Evolutionary conservation across 2,329 filamentous ascomycete genomes (phyloP).

Genomic region (Colletotrichum sp.): DNA sequence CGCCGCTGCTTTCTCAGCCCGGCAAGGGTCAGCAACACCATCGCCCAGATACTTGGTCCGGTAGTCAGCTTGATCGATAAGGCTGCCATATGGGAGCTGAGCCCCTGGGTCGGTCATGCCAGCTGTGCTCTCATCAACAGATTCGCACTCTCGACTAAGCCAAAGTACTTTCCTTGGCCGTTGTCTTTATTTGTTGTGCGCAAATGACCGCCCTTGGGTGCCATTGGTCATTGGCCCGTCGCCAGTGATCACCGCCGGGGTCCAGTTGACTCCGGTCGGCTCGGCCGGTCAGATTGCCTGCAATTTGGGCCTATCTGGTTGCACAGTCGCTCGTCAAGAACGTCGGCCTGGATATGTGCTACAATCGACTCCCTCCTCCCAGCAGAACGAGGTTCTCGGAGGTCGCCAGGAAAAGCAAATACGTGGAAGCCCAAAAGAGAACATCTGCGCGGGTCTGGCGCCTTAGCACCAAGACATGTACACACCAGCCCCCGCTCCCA

Average conservation of each 20-base stretch:
- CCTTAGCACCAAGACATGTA: not conserved
- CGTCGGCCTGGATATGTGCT: not conserved
- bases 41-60: slow-evolving; percentile 1
- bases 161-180: not conserved
- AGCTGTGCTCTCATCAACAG: not conserved
- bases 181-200: not conserved
- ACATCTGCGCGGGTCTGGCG: not conserved
- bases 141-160: not conserved
- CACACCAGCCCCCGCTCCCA: not conserved
- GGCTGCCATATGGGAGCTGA: not conserved
- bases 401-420: not conserved
- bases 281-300: not conserved
- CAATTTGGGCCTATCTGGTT: not conserved
- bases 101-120: not conserved
- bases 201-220: not conserved
- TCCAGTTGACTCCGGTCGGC: not conserved
- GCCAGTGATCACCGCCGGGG: slow-evolving; percentile 2
- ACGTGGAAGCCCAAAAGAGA: not conserved
- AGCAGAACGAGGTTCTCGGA: not conserved
- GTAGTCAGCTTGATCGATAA: not conserved
- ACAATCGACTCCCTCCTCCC: not conserved
- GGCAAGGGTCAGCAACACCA: slow-evolving; percentile 2
- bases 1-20: slow-evolving; percentile 1
- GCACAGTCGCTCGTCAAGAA: not conserved
- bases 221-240: not conserved